Evolutionary conservation across 2,329 filamentous ascomycete species (phyloP).

Genomic region (Pestalotiopsis sp.): DNA sequence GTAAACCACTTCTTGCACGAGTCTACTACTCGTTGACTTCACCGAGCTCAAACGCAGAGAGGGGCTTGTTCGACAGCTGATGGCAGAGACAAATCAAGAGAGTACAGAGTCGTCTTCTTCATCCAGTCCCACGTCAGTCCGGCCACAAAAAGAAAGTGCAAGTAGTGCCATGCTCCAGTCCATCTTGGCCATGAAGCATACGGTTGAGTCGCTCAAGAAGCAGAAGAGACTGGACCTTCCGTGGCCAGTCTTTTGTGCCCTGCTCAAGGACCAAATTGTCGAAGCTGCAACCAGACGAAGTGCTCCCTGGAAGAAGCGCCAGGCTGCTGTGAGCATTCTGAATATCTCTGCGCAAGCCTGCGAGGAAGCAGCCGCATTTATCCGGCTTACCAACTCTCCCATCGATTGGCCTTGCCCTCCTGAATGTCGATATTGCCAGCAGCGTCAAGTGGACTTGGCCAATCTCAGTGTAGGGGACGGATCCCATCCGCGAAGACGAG

Average conservation of each 20-base stretch:
- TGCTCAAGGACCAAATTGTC: background rate
- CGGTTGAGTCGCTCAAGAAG: conserved; percentile 8
- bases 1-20: conserved; percentile 26
- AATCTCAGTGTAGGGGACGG: conserved; percentile 6
- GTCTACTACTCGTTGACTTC: conserved; percentile 20
- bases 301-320: background rate
- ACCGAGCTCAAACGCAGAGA: background rate
- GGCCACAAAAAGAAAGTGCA: too few relatives aligned
- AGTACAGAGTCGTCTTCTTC: background rate
- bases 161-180: too few relatives aligned
- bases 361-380: too few relatives aligned
- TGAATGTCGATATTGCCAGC: conserved; percentile 25
- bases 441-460: background rate
- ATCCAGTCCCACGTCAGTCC: too few relatives aligned
- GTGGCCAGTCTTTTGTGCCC: conserved; percentile 13
- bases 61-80: background rate
- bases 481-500: conserved; percentile 10
- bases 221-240: conserved; percentile 15
- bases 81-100: conserved; percentile 7
- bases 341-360: too few relatives aligned
- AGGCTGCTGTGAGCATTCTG: too few relatives aligned
- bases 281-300: background rate
- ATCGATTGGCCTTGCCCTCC: background rate
- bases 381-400: background rate
- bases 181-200: conserved; percentile 9